Conservation (phyloP, 2,329 filamentous ascomycete genomes). For the Thielaviopsis musarum region DNA sequence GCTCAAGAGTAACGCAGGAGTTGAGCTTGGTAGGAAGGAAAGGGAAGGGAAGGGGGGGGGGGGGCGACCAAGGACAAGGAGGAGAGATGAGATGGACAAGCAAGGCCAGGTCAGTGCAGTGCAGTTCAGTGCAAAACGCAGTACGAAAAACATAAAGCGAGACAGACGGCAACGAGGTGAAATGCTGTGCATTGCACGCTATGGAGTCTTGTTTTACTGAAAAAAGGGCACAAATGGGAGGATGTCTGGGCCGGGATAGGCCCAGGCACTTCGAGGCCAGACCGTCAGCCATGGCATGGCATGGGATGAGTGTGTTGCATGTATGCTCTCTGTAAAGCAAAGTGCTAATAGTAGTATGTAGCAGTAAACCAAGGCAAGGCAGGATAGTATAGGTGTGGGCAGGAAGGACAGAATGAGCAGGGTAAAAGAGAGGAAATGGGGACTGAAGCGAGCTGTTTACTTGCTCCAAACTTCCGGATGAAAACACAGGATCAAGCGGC, state of each 20-base stretch:
- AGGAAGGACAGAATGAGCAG: not conserved
- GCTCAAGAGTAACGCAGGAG: constrained; percentile 2
- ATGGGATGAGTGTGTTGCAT: not conserved
- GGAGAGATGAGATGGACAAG: not conserved
- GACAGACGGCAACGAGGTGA: not conserved
- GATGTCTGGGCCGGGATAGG: too few species aligned
- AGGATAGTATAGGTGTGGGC: not conserved
- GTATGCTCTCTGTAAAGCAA: not conserved
- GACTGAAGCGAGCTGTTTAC: not conserved
- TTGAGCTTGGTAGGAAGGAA: not conserved
- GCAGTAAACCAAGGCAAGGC: not conserved
- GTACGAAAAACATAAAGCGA: not conserved
- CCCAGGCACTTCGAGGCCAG: not conserved
- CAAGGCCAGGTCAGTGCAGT: not conserved
- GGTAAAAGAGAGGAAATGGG: not conserved
- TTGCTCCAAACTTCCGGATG: not conserved
- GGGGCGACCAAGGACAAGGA: not conserved
- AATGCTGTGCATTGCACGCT: not conserved
- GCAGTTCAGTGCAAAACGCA: not conserved
- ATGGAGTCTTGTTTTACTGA: not conserved
- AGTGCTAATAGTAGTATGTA: too few species aligned
- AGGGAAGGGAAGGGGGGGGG: not conserved
- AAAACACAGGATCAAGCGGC: not conserved
- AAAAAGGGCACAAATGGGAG: too few species aligned
- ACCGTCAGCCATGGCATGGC: not conserved